Evolutionary conservation across 2,329 filamentous ascomycete genomes (phyloP).

Genomic region (Calonectria leucothoes): DNA sequence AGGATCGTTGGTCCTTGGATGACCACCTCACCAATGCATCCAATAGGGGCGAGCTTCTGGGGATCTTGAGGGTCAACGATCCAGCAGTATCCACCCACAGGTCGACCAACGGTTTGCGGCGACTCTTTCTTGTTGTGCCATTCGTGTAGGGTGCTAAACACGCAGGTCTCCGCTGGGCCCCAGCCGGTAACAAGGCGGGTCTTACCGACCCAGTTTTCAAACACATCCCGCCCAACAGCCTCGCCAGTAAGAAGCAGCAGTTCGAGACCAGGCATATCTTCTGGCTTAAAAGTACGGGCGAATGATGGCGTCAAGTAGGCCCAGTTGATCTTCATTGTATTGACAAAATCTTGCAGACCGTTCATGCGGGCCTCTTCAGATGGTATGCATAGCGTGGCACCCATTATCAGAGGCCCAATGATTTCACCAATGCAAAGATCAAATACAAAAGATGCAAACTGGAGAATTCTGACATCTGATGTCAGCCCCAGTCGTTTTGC

Average conservation of each 20-base stretch:
- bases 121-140: background rate
- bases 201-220: constrained; percentile 29
- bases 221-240: constrained; percentile 9
- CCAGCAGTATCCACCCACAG: constrained; percentile 29
- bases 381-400: constrained; percentile 23
- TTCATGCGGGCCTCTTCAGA: constrained; percentile 6
- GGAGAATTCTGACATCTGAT: constrained; percentile 9
- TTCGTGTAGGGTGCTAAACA: background rate
- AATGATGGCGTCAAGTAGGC: background rate
- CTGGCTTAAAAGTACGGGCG: background rate
- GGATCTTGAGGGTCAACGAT: constrained; percentile 38
- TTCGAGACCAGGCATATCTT: background rate
- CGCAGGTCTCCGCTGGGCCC: constrained; percentile 30
- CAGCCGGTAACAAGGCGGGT: constrained; percentile 26
- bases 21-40: constrained; percentile 40
- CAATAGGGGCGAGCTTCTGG: constrained; percentile 34
- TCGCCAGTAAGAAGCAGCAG: constrained; percentile 27
- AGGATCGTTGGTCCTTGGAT: constrained; percentile 42
- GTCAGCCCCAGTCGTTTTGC: constrained; percentile 2
- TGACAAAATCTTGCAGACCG: background rate
- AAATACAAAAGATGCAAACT: constrained; percentile 22
- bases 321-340: constrained; percentile 1
- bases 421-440: constrained; percentile 17
- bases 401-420: constrained; percentile 14
- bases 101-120: background rate